Conservation (phyloP, 495 filamentous ascomycete species). For the Penicillium subrubescens region DNA sequence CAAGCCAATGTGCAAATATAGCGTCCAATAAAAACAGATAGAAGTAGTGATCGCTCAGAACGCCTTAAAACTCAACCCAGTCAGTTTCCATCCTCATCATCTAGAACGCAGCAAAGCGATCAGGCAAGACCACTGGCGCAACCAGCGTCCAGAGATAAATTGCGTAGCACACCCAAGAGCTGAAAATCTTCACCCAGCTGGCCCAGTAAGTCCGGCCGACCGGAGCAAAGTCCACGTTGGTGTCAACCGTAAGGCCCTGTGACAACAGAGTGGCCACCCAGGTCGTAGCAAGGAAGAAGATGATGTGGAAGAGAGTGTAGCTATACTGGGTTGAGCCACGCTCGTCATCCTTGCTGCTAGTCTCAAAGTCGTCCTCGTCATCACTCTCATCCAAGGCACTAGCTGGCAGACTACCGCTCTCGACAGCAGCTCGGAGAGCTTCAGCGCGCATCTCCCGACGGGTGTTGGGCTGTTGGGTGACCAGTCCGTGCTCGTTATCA, state of each 20-base stretch:
- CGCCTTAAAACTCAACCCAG: slow-evolving; percentile 18
- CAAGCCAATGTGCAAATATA: slow-evolving; percentile 1
- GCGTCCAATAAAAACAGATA: slow-evolving; percentile 7
- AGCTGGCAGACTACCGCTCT: slow-evolving; percentile 86
- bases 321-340: slow-evolving; percentile 88
- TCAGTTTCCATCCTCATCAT: background rate
- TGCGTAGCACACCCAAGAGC: slow-evolving; percentile 93
- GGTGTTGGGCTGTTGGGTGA: slow-evolving; percentile 80
- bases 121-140: slow-evolving; percentile 83
- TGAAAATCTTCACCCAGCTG: slow-evolving; percentile 99
- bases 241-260: slow-evolving; percentile 72
- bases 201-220: slow-evolving; percentile 96
- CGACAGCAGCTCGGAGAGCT: slow-evolving; percentile 87
- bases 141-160: slow-evolving; percentile 93
- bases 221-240: slow-evolving; percentile 73
- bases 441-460: slow-evolving; percentile 91
- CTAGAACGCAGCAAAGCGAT: slow-evolving; percentile 67
- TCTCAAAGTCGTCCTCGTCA: slow-evolving; percentile 62
- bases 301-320: slow-evolving; percentile 95
- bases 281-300: slow-evolving; percentile 93
- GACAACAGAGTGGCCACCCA: slow-evolving; percentile 95
- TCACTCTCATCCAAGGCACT: slow-evolving; percentile 84
- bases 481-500: slow-evolving; percentile 78
- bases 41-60: slow-evolving; percentile 23
- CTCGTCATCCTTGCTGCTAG: slow-evolving; percentile 76